Evolutionary conservation across 345 rosid genomes (phyloP).

Genomic region (Nasturtium officinale): DNA sequence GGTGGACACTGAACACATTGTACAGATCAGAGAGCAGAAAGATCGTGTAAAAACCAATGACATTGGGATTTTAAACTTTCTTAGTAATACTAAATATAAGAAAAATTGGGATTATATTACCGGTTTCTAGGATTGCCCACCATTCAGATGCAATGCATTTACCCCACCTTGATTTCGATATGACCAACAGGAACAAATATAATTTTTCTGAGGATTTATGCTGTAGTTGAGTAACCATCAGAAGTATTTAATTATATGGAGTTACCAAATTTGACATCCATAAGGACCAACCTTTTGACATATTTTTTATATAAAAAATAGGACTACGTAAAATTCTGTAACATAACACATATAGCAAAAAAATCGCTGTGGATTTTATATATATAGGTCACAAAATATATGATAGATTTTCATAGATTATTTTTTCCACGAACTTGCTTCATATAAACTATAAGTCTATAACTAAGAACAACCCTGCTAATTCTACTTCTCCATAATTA

Average conservation of each 20-base stretch:
- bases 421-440: neutral
- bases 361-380: neutral
- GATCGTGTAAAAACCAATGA: conserved; percentile 17
- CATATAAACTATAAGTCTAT: too few relatives aligned
- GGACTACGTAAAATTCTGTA: neutral
- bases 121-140: conserved; percentile 26
- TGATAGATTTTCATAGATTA: neutral
- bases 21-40: conserved; percentile 31
- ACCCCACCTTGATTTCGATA: neutral
- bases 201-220: neutral
- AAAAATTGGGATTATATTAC: neutral
- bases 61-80: conserved; percentile 18
- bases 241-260: neutral
- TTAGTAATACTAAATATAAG: neutral
- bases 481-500: neutral
- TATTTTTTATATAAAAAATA: too few relatives aligned
- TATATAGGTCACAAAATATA: neutral
- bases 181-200: neutral
- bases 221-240: neutral
- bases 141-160: conserved; percentile 33
- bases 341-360: neutral
- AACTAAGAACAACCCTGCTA: neutral
- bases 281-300: too few relatives aligned
- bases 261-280: neutral
- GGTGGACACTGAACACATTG: neutral